Base-by-base conservation (phyloP, 768 basidiomycete species). In the Kwoniella shandongensis region DNA sequence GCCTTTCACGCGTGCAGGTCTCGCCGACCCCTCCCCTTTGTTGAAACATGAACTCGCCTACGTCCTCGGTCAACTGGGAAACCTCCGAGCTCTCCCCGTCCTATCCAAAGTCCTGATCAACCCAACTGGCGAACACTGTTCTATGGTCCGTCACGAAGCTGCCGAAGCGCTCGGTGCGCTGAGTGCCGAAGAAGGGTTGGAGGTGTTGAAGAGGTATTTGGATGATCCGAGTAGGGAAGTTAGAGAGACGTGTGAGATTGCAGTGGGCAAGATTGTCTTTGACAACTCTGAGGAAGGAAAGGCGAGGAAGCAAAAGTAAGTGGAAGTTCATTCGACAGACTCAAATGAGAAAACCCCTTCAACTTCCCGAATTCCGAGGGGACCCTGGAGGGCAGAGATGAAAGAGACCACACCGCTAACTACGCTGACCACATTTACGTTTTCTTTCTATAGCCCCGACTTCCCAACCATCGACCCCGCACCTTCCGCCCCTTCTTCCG, bases 131-230 rank as follows among this genome's bases (percentile, higher is more conserved):
- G 22, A 59, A 47, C 75, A 76, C 45, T 74, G 75, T 40, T 86
- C 91, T 0, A 99, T 99, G 96, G 96, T 98, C 59, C 81, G 96
- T 52, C 96, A 99, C 79, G 96, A 99, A 88, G 92, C 94, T 47
- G 96, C 96, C n/a, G 96, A 99, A 78, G 96, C 96, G 8, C 87
- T 99, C 81, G 96, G 93, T 38, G 96, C 96, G 0, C 90, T 98
- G 35, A 91, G 89, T 7, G 80, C 84, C 20, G 69, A 80, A 1
- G 64, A 77, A 0, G 88, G 90, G 15, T 69, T 93, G 11, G 82
- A 85, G 2, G 74, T 91, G 54, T 81, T 99, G 35, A 78, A 79
- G 53, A 81, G 86, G 75, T 92, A 86, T 78, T 77, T 88, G 29
- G 73, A 79, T 51, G 90, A 97, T 79, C 70, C 83, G 10, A 83